Conservation (phyloP, 2,329 filamentous ascomycete genomes). For the Colletotrichum somersetense region DNA sequence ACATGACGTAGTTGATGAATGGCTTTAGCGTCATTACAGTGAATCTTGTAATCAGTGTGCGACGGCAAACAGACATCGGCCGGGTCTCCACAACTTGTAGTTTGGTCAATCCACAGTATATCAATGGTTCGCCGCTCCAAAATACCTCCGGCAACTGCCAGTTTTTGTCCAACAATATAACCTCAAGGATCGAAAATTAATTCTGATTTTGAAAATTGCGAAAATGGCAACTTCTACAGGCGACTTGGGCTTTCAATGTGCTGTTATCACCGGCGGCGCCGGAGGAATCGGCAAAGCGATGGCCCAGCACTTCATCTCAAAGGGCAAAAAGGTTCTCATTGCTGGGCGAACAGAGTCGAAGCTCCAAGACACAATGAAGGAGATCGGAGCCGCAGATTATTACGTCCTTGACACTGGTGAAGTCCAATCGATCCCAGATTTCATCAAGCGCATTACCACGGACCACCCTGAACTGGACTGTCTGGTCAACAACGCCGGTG, state of each 20-base stretch:
- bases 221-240: conserved; percentile 10
- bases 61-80: neutral
- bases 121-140: neutral
- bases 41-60: neutral
- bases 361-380: conserved; percentile 56
- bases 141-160: neutral
- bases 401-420: conserved; percentile 66
- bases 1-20: conserved; percentile 7
- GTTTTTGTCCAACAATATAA: no score
- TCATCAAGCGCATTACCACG: conserved; percentile 58
- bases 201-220: neutral
- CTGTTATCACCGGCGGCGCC: conserved; percentile 63
- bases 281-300: conserved; percentile 66
- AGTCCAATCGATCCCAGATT: conserved; percentile 56
- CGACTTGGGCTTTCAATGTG: conserved; percentile 56
- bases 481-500: conserved; percentile 70
- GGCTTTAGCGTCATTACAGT: neutral
- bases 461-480: conserved; percentile 66
- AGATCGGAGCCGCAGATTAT: conserved; percentile 62
- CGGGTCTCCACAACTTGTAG: neutral
- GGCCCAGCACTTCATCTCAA: conserved; percentile 58
- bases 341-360: conserved; percentile 67
- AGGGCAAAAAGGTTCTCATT: conserved; percentile 64
- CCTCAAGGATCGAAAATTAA: neutral
- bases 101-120: no score